These are phyloP conservation scores for Xylariaceae sp. DNA, from an alignment of 2,329 filamentous ascomycete genomes.

Conservation along the genomic window DNA sequence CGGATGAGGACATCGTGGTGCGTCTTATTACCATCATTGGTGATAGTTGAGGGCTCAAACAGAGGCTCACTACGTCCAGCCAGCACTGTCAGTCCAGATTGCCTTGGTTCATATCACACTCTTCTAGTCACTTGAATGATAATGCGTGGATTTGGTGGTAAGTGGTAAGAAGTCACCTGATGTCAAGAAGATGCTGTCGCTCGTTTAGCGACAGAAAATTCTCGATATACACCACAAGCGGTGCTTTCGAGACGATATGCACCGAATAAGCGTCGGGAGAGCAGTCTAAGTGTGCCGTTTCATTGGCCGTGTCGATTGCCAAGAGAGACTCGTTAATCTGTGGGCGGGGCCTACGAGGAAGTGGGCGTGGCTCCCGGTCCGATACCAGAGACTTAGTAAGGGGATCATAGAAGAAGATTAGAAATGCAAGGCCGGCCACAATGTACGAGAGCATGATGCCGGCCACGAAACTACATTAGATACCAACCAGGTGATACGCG, in stretches of 20 bases:
- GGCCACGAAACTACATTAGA: not conserved
- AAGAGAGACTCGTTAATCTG: constrained; percentile 46
- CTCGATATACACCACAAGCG: constrained; percentile 50
- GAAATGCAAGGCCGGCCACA: constrained; percentile 37
- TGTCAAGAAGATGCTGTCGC: constrained; percentile 42
- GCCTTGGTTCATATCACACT: not conserved
- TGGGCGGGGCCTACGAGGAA: constrained; percentile 39
- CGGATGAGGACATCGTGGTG: constrained; percentile 41
- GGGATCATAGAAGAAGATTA: constrained; percentile 42
- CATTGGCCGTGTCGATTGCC: constrained; percentile 40
- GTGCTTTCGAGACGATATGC: constrained; percentile 44
- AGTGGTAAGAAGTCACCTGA: constrained; percentile 38
- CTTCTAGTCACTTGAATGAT: not conserved
- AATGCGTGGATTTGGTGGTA: not conserved
- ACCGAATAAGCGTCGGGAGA: constrained; percentile 39
- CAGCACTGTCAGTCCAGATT: constrained; percentile 2
- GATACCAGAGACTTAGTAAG: constrained; percentile 35
- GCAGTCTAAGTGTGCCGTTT: constrained; percentile 32
- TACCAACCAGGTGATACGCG: not conserved
- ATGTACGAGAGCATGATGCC: constrained; percentile 42
- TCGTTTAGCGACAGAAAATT: constrained; percentile 44
- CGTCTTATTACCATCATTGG: constrained; percentile 40
- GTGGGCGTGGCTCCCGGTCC: constrained; percentile 21
- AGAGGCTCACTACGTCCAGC: constrained; percentile 37
- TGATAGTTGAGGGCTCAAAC: constrained; percentile 47